Percentiles rank a stretch among this genome's conserved stretches.
Conservation (phyloP, 78 protist species). For the Dictyostelium firmibasis region DNA sequence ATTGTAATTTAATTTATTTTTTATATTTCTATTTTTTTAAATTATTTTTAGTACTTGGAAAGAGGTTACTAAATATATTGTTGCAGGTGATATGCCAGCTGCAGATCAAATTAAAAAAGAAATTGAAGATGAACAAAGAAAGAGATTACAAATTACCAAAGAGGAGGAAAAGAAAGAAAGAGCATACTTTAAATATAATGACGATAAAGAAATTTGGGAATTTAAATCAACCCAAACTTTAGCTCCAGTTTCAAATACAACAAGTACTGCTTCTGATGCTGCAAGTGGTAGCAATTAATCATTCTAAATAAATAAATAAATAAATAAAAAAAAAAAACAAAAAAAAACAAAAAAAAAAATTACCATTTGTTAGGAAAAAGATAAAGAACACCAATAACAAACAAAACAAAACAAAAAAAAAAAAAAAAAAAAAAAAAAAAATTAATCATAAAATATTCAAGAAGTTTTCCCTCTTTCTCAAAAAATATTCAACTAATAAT, state of each 20-base stretch:
- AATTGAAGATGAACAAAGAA: slow-evolving; percentile 80
- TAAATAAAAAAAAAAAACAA: neutral
- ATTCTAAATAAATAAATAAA: neutral
- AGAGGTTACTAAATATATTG: slow-evolving; percentile 65
- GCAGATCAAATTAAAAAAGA: slow-evolving; percentile 65
- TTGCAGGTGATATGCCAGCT: slow-evolving; percentile 54
- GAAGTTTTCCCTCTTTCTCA: neutral
- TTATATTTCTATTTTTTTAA: neutral
- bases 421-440: neutral
- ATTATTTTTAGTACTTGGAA: slow-evolving; percentile 36
- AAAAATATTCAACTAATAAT: neutral
- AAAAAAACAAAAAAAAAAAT: neutral
- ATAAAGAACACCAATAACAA: too few species aligned
- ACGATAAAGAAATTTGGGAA: slow-evolving; percentile 39
- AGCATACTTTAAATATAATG: slow-evolving; percentile 57
- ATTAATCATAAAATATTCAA: neutral
- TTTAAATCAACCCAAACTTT: slow-evolving; percentile 7
- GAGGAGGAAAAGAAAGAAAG: slow-evolving; percentile 78
- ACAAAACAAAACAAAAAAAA: neutral
- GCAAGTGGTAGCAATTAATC: neutral
- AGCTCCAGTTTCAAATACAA: neutral
- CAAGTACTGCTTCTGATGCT: neutral
- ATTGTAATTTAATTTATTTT: too few species aligned
- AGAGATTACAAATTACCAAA: slow-evolving; percentile 48
- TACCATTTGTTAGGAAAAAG: too few species aligned